Conservation (phyloP, 2,329 filamentous ascomycete genomes). For the Claviceps capensis region DNA sequence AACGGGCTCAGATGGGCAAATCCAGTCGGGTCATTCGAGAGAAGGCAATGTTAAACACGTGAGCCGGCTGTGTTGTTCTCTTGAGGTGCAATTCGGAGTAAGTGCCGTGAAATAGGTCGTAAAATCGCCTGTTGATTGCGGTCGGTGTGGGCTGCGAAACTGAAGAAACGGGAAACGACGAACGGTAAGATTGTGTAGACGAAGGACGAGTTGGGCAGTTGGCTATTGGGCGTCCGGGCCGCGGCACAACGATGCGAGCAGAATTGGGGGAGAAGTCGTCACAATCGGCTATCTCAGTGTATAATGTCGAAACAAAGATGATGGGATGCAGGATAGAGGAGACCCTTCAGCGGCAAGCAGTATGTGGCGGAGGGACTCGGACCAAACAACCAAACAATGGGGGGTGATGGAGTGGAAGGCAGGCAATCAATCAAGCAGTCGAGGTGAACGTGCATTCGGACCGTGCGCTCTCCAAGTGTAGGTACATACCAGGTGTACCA, state of each 20-base stretch:
- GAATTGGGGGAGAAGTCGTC: background rate
- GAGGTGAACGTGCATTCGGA: background rate
- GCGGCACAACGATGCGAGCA: background rate
- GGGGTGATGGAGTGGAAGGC: background rate
- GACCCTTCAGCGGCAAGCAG: slow-evolving; percentile 1
- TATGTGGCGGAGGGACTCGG: slow-evolving; percentile 1
- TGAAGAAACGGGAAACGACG: too few relatives aligned
- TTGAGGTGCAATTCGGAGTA: background rate
- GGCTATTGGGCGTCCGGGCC: background rate
- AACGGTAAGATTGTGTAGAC: background rate
- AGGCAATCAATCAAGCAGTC: background rate
- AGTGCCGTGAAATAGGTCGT: background rate
- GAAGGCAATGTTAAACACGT: slow-evolving; percentile 1
- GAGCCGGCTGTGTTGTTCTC: background rate
- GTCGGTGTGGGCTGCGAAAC: background rate
- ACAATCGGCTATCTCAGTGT: background rate
- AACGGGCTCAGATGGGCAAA: slow-evolving; percentile 7
- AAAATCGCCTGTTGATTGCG: background rate
- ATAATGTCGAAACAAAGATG: background rate
- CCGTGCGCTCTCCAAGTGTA: too few relatives aligned
- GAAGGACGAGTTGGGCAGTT: background rate
- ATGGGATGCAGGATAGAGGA: background rate
- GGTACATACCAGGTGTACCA: too few relatives aligned
- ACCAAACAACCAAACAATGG: background rate
- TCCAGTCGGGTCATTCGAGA: slow-evolving; percentile 7